Base-by-base conservation (phyloP, 1,284 basidiomycete genomes). In the Termitomyces sp. region DNA sequence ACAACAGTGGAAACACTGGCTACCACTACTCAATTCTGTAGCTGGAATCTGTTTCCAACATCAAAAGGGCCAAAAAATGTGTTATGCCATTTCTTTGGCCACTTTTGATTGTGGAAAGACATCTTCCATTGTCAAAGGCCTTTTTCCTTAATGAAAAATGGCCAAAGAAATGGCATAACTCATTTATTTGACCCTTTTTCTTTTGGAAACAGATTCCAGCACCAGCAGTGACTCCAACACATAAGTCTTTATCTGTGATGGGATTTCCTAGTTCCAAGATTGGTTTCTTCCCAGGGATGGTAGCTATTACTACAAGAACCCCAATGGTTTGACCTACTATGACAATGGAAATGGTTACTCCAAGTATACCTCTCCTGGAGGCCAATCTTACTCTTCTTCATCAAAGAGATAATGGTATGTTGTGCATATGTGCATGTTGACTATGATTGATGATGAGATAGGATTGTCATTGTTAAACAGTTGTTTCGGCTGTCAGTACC, bases 261-360 rank as follows among this genome's bases (percentile, higher is more conserved):
- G 28, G 53, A 5, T 36, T 24, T 17, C 40, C 41, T 8, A 21
- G 2, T 41, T 31, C 8, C 34, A 31, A 13, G 40, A 24, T 15
- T 13, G 19, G 28, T 42, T 21, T 26, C 1, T 15, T 39, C 13
- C 24, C 60, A 82, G 80, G 26, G 59, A 84, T 55, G 80, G 78
- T 2, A 77, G 76, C 56, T 85, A 83, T 68, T 84, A 83, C 60
- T 84, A 84, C 67, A 62, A 59, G 54, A 85, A 85, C 70, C 72
- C 81, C 34, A 72, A 85, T 53, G 80, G 80, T 0, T 84, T 81
- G 1, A 83, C 71, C 2, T 84, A 86, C 62, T 77, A 84, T 62
- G 77, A 83, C 65, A 72, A 42, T 39, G 80, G 79, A 1, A 53
- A 19, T 5, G 83, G 83, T 0, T 68, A 71, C 55, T 67, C 78